Evolutionary conservation across 345 rosid species (phyloP), one percentile per base, ranked within the genome.

Genomic region (Gossypium arboreum): DNA sequence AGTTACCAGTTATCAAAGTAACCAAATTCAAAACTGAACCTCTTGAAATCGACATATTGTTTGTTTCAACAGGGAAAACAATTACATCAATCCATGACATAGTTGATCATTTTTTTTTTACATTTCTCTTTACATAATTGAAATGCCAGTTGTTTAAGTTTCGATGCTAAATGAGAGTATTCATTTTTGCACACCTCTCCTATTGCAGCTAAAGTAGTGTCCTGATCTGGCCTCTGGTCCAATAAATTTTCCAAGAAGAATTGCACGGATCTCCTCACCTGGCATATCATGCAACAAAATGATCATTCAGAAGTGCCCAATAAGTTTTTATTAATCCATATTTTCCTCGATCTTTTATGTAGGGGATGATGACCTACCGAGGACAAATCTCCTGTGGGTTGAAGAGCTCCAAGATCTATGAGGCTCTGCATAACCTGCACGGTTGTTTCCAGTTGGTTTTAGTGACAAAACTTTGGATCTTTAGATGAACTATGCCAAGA

Each of bases 241-340:
- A 94, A 74, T 72, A 90, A 80, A 80, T 91, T 92, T 86, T 94
- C 88, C 89, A 92, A 83, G 88, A 92, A 91, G 78, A 85, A 94
- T 78, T 92, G 95, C 68, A 94, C 91, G n/a, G 98, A 91, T 78
- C 98, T 91, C 82, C 97, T 91, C 79, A 94, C 98, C 98, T 94
- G 72, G 52, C 50, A 72, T 41, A 79, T 18, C 62, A 44, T 52
- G 20, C 39, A 59, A 59, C 54, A 52, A 56, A 60, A 13, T 6
- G 20, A 50, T 16, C 44, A 69, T 50, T 68, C 17, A 50, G 22
- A 29, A 51, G 15, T 20, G 45, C 4, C 12, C 27, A 69, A 51
- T 10, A 16, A 12, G 20, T 27, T 24, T 51, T 27, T 20, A 0
- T 4, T 50, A 29, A 69, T 27, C 72, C 45, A 27, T 51, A 27